phyloP scores from a whole-genome alignment of 495 filamentous ascomycete genomes.

The Lasiosphaeria miniovina region DNA sequence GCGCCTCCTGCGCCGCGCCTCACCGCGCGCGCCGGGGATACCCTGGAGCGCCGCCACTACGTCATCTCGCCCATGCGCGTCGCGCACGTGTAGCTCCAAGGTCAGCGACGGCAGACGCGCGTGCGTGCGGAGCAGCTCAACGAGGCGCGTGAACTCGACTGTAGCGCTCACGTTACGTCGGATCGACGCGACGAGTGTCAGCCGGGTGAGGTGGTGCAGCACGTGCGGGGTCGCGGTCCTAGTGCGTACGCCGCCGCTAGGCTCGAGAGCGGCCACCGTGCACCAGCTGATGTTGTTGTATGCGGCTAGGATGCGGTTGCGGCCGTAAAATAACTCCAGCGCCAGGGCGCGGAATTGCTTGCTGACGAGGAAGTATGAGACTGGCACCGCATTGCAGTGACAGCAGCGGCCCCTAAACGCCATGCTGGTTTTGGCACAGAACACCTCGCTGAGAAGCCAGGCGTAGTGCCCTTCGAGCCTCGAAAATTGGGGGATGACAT shows the following conservation, averaged over 20 bases:
- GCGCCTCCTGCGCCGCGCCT: constrained; percentile 1
- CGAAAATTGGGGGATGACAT: constrained; percentile 2
- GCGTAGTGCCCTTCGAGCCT: constrained; percentile 1
- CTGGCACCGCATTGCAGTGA: constrained; percentile 3
- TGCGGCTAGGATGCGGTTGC: constrained; percentile 6
- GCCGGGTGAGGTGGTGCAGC: constrained; percentile 3
- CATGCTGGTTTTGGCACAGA: constrained; percentile 5
- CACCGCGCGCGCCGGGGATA: neutral
- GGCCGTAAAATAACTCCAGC: constrained; percentile 3
- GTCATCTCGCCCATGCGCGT: neutral
- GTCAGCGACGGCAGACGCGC: constrained; percentile 5
- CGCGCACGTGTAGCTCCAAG: constrained; percentile 1
- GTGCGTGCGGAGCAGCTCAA: neutral
- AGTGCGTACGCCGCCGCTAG: neutral
- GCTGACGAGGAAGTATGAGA: constrained; percentile 4
- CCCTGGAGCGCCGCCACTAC: neutral
- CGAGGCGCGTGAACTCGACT: neutral
- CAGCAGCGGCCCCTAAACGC: constrained; percentile 1
- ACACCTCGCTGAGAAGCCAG: constrained; percentile 2
- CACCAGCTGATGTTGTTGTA: constrained; percentile 6
- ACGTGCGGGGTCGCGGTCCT: neutral
- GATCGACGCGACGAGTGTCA: constrained; percentile 2
- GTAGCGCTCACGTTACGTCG: neutral
- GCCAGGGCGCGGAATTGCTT: constrained; percentile 1
- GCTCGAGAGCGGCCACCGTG: neutral